Percentiles rank a stretch among this genome's conserved stretches.
Evolutionary conservation across 306 rosid species (phyloP).

Genomic region (Rosa persica): DNA sequence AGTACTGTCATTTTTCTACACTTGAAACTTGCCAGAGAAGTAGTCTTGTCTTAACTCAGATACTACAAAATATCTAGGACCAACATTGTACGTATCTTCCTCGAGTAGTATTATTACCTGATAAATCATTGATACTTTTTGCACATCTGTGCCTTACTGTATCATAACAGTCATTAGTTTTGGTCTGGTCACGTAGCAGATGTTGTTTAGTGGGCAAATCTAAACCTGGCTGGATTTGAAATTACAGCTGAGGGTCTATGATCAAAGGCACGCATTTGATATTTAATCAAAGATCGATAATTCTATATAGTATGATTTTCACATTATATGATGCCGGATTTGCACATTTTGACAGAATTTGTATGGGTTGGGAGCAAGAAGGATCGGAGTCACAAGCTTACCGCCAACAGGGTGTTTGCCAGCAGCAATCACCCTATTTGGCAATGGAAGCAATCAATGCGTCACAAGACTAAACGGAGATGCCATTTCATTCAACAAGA

Average conservation of each 20-base stretch:
- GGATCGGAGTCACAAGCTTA: conserved; percentile 51
- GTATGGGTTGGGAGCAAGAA: conserved; percentile 51
- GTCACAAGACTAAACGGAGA: conserved; percentile 47
- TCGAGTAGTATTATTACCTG: not conserved
- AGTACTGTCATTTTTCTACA: not conserved
- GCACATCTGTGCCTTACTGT: too few species aligned
- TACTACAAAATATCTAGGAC: not conserved
- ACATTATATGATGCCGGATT: not conserved
- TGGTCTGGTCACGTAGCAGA: not conserved
- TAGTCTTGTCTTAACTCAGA: not conserved
- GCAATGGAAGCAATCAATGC: conserved; percentile 56
- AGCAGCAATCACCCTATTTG: conserved; percentile 50
- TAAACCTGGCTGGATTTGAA: not conserved
- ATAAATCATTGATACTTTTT: not conserved
- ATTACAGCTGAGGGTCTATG: not conserved
- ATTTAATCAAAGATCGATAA: not conserved
- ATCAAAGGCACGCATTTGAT: not conserved
- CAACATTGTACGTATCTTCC: not conserved
- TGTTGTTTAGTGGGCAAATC: not conserved
- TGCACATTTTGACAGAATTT: conserved; percentile 43
- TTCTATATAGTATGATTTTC: not conserved
- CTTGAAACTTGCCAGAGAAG: not conserved
- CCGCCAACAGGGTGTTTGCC: conserved; percentile 62
- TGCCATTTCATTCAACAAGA: conserved; percentile 53
- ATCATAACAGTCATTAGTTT: not conserved